phyloP scores from a whole-genome alignment of 805 yeast species.

The Wickerhamomyces hampshirensis region DNA sequence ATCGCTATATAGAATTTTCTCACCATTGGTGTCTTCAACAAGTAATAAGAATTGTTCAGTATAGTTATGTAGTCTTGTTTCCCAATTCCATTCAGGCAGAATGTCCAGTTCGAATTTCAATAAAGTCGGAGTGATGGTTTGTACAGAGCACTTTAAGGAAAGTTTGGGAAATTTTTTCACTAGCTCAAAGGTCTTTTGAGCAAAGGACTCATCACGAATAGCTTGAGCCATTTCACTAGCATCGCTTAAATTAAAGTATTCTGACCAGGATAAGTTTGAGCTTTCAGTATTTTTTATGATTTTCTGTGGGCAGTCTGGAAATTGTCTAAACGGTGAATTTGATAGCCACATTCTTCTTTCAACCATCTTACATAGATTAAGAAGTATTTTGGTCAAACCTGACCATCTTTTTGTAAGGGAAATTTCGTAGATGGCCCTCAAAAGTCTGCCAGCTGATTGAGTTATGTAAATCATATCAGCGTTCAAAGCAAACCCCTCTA shows the following conservation, averaged over 20 bases:
- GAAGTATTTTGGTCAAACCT: constrained; percentile 45
- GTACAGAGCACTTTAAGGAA: constrained; percentile 52
- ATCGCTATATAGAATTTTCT: constrained; percentile 58
- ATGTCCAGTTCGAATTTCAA: constrained; percentile 63
- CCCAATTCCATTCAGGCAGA: constrained; percentile 78
- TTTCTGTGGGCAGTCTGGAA: constrained; percentile 62
- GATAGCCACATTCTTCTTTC: constrained; percentile 81
- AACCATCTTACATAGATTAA: constrained; percentile 73
- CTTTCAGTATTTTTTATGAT: constrained; percentile 71
- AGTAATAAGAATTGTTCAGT: constrained; percentile 63
- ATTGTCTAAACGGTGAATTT: constrained; percentile 83
- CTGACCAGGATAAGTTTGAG: constrained; percentile 77
- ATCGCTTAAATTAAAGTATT: constrained; percentile 59
- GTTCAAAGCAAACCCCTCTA: constrained; percentile 87
- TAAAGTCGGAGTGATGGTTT: constrained; percentile 73
- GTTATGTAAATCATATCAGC: constrained; percentile 92
- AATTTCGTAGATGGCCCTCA: constrained; percentile 82
- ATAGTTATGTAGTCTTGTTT: constrained; percentile 52
- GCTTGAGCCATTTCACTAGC: constrained; percentile 83
- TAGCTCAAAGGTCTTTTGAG: constrained; percentile 52
- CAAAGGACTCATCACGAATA: constrained; percentile 63
- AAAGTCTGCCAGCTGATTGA: constrained; percentile 86
- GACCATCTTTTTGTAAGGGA: constrained; percentile 72
- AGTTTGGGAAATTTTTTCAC: constrained; percentile 72
- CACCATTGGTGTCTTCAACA: constrained; percentile 85